These are phyloP conservation scores for Cryomyces minteri DNA, from an alignment of 495 filamentous ascomycete species.

Conservation along the genomic window DNA sequence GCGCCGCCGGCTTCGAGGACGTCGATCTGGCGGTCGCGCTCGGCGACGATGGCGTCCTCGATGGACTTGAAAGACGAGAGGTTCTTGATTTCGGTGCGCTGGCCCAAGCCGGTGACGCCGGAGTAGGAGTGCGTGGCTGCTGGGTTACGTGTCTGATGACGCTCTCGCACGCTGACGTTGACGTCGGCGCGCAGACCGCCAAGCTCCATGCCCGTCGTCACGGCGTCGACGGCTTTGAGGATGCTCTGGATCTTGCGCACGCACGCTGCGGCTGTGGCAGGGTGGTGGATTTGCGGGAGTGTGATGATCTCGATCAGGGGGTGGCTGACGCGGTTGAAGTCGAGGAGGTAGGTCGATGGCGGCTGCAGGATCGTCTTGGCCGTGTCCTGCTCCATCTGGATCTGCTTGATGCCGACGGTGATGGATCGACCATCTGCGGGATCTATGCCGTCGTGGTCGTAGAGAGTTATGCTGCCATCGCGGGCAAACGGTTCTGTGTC, in stretches of 20 bases:
- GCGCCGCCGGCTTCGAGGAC: slow-evolving; percentile 62
- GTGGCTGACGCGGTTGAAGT: slow-evolving; percentile 85
- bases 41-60: slow-evolving; percentile 80
- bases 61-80: slow-evolving; percentile 86
- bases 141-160: slow-evolving; percentile 23
- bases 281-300: slow-evolving; percentile 63
- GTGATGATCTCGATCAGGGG: slow-evolving; percentile 95
- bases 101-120: slow-evolving; percentile 46
- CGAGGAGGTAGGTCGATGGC: slow-evolving; percentile 55
- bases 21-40: slow-evolving; percentile 71
- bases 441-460: slow-evolving; percentile 61
- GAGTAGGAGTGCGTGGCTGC: slow-evolving; percentile 25
- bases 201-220: slow-evolving; percentile 77
- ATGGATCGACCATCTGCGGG: slow-evolving; percentile 27
- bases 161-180: slow-evolving; percentile 70
- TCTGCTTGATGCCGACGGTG: slow-evolving; percentile 66
- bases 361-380: slow-evolving; percentile 77
- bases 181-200: slow-evolving; percentile 87
- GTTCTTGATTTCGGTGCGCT: slow-evolving; percentile 96
- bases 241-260: slow-evolving; percentile 78
- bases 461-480: slow-evolving; percentile 52
- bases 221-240: slow-evolving; percentile 63
- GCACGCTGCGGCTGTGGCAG: slow-evolving; percentile 67
- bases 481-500: slow-evolving; percentile 56
- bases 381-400: slow-evolving; percentile 96